phyloP scores from a whole-genome alignment of 805 yeast species.

The Metschnikowia drakensbergensis region DNA sequence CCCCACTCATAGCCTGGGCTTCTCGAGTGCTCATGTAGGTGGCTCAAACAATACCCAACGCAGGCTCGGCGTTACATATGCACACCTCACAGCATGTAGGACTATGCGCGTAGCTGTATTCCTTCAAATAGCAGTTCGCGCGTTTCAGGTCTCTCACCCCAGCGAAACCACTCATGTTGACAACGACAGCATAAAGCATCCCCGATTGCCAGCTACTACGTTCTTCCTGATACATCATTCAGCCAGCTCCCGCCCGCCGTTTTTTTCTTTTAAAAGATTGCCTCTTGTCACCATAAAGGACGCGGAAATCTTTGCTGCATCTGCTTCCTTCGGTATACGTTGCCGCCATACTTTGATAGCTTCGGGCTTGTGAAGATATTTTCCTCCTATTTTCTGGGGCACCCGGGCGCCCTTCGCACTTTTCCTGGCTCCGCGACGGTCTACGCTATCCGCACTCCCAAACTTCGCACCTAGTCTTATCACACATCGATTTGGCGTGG shows the following conservation, averaged over 20 bases:
- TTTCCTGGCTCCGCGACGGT: background rate
- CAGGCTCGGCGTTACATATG: background rate
- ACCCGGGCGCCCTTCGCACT: conserved; percentile 3
- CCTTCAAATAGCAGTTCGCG: background rate
- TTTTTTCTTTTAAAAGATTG: too few relatives aligned
- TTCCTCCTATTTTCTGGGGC: background rate
- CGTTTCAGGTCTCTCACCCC: background rate
- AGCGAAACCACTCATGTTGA: background rate
- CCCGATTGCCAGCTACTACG: too few relatives aligned
- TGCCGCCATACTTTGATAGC: background rate
- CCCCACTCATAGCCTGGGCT: background rate
- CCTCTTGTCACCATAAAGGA: too few relatives aligned
- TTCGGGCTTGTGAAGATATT: background rate
- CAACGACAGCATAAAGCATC: too few relatives aligned
- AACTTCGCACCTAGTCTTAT: conserved; percentile 1
- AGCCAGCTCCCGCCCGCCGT: too few relatives aligned
- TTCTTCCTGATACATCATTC: too few relatives aligned
- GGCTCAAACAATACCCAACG: background rate
- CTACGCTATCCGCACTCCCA: background rate
- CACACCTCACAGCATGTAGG: background rate
- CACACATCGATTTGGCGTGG: background rate
- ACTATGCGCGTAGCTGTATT: background rate
- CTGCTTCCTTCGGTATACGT: too few relatives aligned
- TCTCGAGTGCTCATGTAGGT: background rate
- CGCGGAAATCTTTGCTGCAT: too few relatives aligned